phyloP scores from a whole-genome alignment of 1,139 yeast genomes.

The Protomyces macrosporus region DNA sequence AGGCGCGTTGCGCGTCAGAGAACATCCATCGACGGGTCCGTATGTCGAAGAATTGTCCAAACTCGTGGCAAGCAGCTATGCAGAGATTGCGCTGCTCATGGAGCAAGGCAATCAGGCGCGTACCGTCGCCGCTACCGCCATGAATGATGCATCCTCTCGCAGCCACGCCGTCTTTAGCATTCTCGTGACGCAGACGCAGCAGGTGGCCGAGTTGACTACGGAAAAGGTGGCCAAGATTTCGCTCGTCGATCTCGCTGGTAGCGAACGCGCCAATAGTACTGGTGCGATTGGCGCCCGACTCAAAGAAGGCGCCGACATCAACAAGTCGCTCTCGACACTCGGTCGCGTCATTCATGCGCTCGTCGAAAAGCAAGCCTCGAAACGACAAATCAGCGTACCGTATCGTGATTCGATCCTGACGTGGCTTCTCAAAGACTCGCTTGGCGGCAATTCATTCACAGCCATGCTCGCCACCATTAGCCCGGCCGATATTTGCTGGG shows the following conservation, averaged over 20 bases:
- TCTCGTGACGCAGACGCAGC: slow-evolving; percentile 47
- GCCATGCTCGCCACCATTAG: slow-evolving; percentile 72
- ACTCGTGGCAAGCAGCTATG: slow-evolving; percentile 29
- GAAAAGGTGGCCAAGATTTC: slow-evolving; percentile 60
- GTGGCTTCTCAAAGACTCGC: slow-evolving; percentile 63
- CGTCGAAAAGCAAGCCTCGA: slow-evolving; percentile 41
- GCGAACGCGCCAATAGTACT: slow-evolving; percentile 61
- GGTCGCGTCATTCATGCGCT: slow-evolving; percentile 68
- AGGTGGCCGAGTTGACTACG: neutral
- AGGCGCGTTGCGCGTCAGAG: slow-evolving; percentile 48
- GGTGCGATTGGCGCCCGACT: slow-evolving; percentile 62
- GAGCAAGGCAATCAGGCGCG: slow-evolving; percentile 43
- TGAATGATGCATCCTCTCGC: slow-evolving; percentile 65
- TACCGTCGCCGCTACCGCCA: slow-evolving; percentile 62
- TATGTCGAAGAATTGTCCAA: slow-evolving; percentile 50
- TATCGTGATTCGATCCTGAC: slow-evolving; percentile 70
- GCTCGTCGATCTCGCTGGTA: slow-evolving; percentile 76
- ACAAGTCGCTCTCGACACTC: slow-evolving; percentile 66
- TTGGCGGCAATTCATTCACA: slow-evolving; percentile 71
- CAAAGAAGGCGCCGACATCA: slow-evolving; percentile 69
- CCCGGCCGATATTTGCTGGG: slow-evolving; percentile 56
- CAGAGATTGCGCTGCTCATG: slow-evolving; percentile 31
- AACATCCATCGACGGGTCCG: slow-evolving; percentile 54
- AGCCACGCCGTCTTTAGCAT: slow-evolving; percentile 75
- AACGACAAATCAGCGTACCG: slow-evolving; percentile 46